Base-by-base conservation (phyloP, 352 stramenopile genomes). In the Pythium diclinum region DNA sequence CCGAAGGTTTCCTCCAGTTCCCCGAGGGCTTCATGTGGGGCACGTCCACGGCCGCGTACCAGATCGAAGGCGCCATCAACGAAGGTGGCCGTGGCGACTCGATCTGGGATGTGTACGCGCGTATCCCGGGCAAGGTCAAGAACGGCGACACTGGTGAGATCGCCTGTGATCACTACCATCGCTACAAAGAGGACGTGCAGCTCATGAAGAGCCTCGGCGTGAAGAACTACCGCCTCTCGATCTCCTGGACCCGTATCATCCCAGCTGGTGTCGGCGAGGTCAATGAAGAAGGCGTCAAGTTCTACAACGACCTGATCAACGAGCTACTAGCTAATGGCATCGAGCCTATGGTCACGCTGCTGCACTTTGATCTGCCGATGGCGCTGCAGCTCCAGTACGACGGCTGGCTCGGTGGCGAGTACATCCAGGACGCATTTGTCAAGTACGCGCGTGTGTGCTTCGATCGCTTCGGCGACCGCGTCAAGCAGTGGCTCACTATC, bases 311-410 rank as follows among this genome's bases (percentile, higher is more conserved):
- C 4, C 63, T 98, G 0, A 91, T 98, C 65, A 80, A 98, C 72
- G 73, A 78, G 32, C 74, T 98, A 1, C n/a, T 84, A 8, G 61
- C 51, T 14, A 74, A 75, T 42, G 75, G 76, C 49, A 97, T 99
- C 48, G 73, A 79, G 48, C 92, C 94, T 28, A 81, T 94, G 46
- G 81, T 98, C 6, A 98, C 94, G 21, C 68, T 99, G 5, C 98
- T 97, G 69, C 95, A 99, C 73, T 98, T 94, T 93, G 95, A 98
- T 92, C 69, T 98, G 14, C 95, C 95, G 5, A 74, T 92, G 53
- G 64, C 64, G 21, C 65, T 98, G 40, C 56, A 63, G 53, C 78
- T 87, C 21, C 72, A 85, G 49, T 85, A 89, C 44, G 49, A 59
- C 30, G 92, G 91, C 25, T 89, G 74, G 73, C 66, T 89, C 16